phyloP scores from a whole-genome alignment of 1,139 yeast species.

The Kazachstania sp. region DNA sequence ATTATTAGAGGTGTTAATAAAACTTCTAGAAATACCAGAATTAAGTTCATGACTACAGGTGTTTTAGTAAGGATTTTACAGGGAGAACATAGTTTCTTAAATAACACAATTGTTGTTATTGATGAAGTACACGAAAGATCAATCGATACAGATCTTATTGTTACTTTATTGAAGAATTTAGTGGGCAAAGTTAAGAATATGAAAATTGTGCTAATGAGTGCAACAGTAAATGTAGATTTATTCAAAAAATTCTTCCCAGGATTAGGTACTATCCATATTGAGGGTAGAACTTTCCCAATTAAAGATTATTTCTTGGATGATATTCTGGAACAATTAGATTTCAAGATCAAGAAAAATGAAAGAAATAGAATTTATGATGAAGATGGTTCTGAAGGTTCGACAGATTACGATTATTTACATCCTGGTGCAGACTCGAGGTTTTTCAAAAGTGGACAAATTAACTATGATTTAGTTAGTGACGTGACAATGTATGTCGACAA shows the following conservation, averaged over 20 bases:
- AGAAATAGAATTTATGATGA: slow-evolving; percentile 10
- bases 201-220: slow-evolving; percentile 82
- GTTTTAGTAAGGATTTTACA: slow-evolving; percentile 82
- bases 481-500: slow-evolving; percentile 48
- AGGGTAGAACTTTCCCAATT: slow-evolving; percentile 91
- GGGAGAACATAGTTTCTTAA: slow-evolving; percentile 37
- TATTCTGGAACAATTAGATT: slow-evolving; percentile 47
- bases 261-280: slow-evolving; percentile 55
- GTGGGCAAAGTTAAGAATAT: slow-evolving; percentile 40
- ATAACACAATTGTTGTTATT: slow-evolving; percentile 50
- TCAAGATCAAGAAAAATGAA: slow-evolving; percentile 35
- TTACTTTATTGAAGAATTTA: slow-evolving; percentile 64
- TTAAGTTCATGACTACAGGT: slow-evolving; percentile 88
- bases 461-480: slow-evolving; percentile 59
- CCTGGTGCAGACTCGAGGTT: slow-evolving; percentile 59
- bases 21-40: slow-evolving; percentile 51
- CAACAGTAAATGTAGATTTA: slow-evolving; percentile 72
- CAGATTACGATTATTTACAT: slow-evolving; percentile 30
- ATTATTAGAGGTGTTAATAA: slow-evolving; percentile 84
- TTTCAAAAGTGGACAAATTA: slow-evolving; percentile 57
- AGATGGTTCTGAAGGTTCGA: slow-evolving; percentile 9
- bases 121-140: slow-evolving; percentile 97
- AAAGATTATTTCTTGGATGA: slow-evolving; percentile 64
- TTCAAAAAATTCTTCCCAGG: slow-evolving; percentile 57
- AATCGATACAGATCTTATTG: slow-evolving; percentile 76